Base-by-base conservation (phyloP, 2,329 filamentous ascomycete genomes). In the Grosmannia huntii region DNA sequence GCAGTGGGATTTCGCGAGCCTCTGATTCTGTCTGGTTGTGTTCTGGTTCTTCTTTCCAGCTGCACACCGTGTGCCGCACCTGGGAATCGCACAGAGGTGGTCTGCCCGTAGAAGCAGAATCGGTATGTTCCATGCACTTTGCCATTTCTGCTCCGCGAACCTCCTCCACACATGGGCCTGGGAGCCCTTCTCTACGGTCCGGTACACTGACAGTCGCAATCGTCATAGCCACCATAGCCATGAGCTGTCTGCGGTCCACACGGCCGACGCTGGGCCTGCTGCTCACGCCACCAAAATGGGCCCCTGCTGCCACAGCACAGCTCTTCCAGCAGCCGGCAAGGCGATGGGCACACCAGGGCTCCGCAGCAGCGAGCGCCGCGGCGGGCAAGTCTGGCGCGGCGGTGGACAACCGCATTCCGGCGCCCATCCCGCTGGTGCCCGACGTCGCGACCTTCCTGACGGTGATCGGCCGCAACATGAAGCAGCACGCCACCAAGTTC, bases 391-490 rank as follows among this genome's bases (percentile, higher is more conserved):
- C 48, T 4, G 6, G 28, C 27, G 2, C 31, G 21, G 9, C 2
- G 52, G 25, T 10, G n/a, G 11, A 21, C 41, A 28, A 12, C 11
- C 41, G 57, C 4, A 41, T 82, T 36, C 91, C 91, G 3, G 68
- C 77, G 27, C 87, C 90, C 0, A 95, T 87, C 44, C 89, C 90
- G 1, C 90, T 95, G 66, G 85, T 95, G 46, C 92, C 91, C 36
- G 86, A 96, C 69, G 83, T 90, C 48, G 70, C 79, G 65, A 94
- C 91, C 19, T 96, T 99, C 72, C 85, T 97, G 62, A 89, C 82
- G 41, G 78, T 96, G 60, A 96, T 97, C 72, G 94, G 94, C 65
- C 91, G 94, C 62, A 85, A 85, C 65, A 83, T 96, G 66, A 84
- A 81, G 67, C 83, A 87, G 68, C 89, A 96, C 75, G 82, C 87